A percentile compares a stretch with the other conserved stretches of the same genome.
These are phyloP conservation scores for Pisolithus sp. DNA, from an alignment of 768 basidiomycete species.

Conservation along the genomic window DNA sequence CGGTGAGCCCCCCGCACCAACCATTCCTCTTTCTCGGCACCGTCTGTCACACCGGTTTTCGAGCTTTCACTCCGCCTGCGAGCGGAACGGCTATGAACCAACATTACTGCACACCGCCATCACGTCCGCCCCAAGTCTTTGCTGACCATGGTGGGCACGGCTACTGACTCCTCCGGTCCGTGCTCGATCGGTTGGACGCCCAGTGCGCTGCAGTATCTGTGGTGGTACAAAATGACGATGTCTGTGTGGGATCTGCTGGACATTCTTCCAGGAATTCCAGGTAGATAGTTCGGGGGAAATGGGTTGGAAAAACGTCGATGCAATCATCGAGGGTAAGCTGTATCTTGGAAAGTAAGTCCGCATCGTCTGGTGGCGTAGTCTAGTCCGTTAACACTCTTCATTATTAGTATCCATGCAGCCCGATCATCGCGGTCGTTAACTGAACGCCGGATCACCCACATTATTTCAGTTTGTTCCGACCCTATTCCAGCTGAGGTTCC, in stretches of 20 bases:
- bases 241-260: slow-evolving; percentile 10
- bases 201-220: slow-evolving; percentile 13
- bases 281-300: slow-evolving; percentile 19
- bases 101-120: slow-evolving; percentile 29
- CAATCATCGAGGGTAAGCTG: slow-evolving; percentile 57
- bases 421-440: slow-evolving; percentile 63
- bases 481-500: slow-evolving; percentile 65
- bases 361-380: slow-evolving; percentile 16
- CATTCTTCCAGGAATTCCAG: slow-evolving; percentile 26
- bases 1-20: slow-evolving; percentile 22
- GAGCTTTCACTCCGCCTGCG: slow-evolving; percentile 17
- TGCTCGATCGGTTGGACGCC: slow-evolving; percentile 12
- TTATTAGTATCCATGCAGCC: slow-evolving; percentile 58
- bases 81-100: slow-evolving; percentile 27
- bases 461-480: slow-evolving; percentile 71
- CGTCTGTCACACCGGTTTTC: slow-evolving; percentile 24
- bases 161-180: slow-evolving; percentile 27
- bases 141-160: slow-evolving; percentile 21
- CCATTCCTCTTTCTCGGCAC: slow-evolving; percentile 21
- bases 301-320: slow-evolving; percentile 62
- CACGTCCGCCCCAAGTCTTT: slow-evolving; percentile 12
- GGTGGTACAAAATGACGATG: slow-evolving; percentile 33
- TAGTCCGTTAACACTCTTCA: slow-evolving; percentile 33
- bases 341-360: slow-evolving; percentile 68
- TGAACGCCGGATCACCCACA: slow-evolving; percentile 73